A percentile compares a stretch with the other conserved stretches of the same genome.
phyloP scores from a whole-genome alignment of 495 filamentous ascomycete genomes.

The Elaphomyces granulatus region DNA sequence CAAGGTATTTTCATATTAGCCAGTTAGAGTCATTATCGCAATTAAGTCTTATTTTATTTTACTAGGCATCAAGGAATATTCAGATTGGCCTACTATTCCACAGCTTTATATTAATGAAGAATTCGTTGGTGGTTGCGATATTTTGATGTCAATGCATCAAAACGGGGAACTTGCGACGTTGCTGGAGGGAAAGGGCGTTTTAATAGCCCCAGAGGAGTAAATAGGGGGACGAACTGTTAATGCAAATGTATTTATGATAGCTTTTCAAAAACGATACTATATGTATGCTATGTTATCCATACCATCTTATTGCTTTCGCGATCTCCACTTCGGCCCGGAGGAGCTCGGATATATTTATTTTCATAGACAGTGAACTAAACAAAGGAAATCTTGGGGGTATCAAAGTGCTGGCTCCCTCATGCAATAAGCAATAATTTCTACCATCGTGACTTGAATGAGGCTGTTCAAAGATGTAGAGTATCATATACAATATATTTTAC shows the following conservation, averaged over 20 bases:
- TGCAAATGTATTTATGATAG: neutral
- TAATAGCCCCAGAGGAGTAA: constrained; percentile 42
- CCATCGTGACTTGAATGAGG: too few relatives aligned
- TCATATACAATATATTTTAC: too few relatives aligned
- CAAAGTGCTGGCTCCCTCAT: too few relatives aligned
- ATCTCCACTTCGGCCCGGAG: too few relatives aligned
- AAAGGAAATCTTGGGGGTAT: too few relatives aligned
- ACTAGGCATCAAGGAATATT: constrained; percentile 93
- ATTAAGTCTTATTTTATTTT: too few relatives aligned
- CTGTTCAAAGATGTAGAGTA: too few relatives aligned
- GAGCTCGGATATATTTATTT: neutral
- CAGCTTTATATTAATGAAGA: constrained; percentile 92
- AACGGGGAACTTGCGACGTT: constrained; percentile 85
- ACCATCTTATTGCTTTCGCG: too few relatives aligned
- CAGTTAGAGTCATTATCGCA: neutral
- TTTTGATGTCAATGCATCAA: constrained; percentile 94
- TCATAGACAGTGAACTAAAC: neutral
- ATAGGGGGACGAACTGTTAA: neutral
- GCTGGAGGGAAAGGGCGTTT: constrained; percentile 76
- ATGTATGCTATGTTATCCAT: neutral
- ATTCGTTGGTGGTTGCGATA: constrained; percentile 95
- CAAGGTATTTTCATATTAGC: constrained; percentile 43
- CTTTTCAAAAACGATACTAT: neutral
- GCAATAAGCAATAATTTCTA: too few relatives aligned
- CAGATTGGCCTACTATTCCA: constrained; percentile 96